Conservation (phyloP, 192 early-diverging fungal species). For the Rhizophagus prolifer region DNA sequence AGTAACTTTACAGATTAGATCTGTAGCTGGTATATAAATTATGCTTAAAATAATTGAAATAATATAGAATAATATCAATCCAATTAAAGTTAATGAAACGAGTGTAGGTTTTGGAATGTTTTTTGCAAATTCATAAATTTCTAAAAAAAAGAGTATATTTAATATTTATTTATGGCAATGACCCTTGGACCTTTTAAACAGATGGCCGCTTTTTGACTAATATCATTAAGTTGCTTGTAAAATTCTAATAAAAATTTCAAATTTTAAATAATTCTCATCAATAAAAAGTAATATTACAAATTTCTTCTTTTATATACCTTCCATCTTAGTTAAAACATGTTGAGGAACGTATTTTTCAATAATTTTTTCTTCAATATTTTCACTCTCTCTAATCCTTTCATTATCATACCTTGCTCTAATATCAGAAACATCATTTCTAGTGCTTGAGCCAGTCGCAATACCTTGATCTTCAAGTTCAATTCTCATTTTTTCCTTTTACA, state of each 20-base stretch:
- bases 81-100: background rate
- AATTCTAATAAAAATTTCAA: too few relatives aligned
- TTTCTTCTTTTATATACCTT: background rate
- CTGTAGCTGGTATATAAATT: background rate
- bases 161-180: too few relatives aligned
- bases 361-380: background rate
- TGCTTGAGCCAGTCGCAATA: too few relatives aligned
- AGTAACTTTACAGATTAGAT: background rate
- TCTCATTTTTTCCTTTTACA: too few relatives aligned
- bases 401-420: too few relatives aligned
- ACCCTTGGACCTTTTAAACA: background rate
- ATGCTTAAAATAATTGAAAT: background rate
- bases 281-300: background rate
- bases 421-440: too few relatives aligned
- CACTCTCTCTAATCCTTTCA: background rate
- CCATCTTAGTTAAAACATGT: background rate
- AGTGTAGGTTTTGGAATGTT: background rate
- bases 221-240: too few relatives aligned
- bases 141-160: background rate
- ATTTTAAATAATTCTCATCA: background rate
- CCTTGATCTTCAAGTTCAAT: too few relatives aligned
- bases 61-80: background rate
- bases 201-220: background rate
- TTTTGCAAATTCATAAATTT: background rate
- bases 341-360: background rate